These are phyloP conservation scores for Pisolithus albus DNA, from an alignment of 768 basidiomycete genomes.

Conservation along the genomic window DNA sequence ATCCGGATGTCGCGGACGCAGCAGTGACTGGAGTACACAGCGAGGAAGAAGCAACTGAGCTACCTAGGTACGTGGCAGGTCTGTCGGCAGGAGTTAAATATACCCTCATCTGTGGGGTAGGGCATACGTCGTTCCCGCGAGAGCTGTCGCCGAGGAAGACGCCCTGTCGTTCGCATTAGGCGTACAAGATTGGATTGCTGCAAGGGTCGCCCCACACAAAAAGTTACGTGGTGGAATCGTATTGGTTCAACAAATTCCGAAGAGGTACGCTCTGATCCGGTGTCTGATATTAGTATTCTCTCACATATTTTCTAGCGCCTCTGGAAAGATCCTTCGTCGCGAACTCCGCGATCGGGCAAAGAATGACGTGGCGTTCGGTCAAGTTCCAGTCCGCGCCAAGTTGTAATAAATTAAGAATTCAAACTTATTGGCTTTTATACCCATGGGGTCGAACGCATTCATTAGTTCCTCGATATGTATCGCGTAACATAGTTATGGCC, in stretches of 20 bases:
- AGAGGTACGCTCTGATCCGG: slow-evolving; percentile 15
- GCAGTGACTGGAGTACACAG: slow-evolving; percentile 75
- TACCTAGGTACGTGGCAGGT: slow-evolving; percentile 48
- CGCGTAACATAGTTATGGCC: no score
- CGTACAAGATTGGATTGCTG: slow-evolving; percentile 61
- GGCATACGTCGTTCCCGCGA: slow-evolving; percentile 47
- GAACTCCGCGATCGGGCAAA: slow-evolving; percentile 66
- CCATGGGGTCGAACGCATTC: not conserved
- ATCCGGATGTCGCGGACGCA: slow-evolving; percentile 70
- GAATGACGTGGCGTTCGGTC: slow-evolving; percentile 36
- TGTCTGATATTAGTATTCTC: not conserved
- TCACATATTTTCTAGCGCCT: slow-evolving; percentile 43
- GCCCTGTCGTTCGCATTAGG: slow-evolving; percentile 33
- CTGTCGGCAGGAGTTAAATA: not conserved
- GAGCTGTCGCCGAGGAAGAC: slow-evolving; percentile 14
- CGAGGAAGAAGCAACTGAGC: slow-evolving; percentile 67
- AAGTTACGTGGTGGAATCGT: slow-evolving; percentile 69
- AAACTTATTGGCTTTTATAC: not conserved
- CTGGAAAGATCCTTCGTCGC: slow-evolving; percentile 83
- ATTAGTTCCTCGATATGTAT: no score
- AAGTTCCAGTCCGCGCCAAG: slow-evolving; percentile 12
- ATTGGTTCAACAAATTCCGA: slow-evolving; percentile 41
- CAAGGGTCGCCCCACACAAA: slow-evolving; percentile 72
- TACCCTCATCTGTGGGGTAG: slow-evolving; percentile 23
- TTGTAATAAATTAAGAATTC: slow-evolving; percentile 2